These are phyloP conservation scores for Zygosaccharomyces sapae DNA, from an alignment of 1,139 yeast species.

Conservation along the genomic window DNA sequence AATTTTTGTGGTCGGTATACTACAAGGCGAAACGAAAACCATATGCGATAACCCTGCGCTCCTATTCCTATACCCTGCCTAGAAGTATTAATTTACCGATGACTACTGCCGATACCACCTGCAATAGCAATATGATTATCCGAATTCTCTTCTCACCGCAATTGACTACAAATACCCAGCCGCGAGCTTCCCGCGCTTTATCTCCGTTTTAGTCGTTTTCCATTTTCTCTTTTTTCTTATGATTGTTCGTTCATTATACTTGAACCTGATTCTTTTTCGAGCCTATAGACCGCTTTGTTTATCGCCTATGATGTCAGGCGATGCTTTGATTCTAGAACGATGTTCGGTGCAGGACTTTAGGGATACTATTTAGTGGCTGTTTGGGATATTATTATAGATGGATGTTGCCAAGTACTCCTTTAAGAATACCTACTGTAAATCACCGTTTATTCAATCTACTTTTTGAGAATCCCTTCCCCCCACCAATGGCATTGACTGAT, in stretches of 20 bases:
- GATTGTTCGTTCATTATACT: no score
- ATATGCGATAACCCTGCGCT: no score
- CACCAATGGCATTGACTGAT: not conserved
- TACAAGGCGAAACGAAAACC: not conserved
- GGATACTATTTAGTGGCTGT: not conserved
- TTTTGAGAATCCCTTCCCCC: not conserved
- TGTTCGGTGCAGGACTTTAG: conserved; percentile 1
- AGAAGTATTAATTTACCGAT: no score
- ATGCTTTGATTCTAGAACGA: conserved; percentile 1
- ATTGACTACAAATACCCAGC: no score
- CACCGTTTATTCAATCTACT: not conserved
- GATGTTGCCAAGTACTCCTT: not conserved
- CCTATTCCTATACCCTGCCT: no score
- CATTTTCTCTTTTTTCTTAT: no score
- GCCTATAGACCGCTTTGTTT: not conserved
- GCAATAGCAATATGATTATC: no score
- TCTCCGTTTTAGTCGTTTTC: no score
- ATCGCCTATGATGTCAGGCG: not conserved
- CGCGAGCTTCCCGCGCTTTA: no score
- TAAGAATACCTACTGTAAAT: not conserved
- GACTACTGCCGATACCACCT: no score
- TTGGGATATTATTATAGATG: not conserved
- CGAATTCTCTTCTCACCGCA: no score
- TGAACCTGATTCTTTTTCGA: not conserved
- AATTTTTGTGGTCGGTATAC: not conserved